Conservation (phyloP, 2,329 filamentous ascomycete genomes). For the Aspergillus sojae region DNA sequence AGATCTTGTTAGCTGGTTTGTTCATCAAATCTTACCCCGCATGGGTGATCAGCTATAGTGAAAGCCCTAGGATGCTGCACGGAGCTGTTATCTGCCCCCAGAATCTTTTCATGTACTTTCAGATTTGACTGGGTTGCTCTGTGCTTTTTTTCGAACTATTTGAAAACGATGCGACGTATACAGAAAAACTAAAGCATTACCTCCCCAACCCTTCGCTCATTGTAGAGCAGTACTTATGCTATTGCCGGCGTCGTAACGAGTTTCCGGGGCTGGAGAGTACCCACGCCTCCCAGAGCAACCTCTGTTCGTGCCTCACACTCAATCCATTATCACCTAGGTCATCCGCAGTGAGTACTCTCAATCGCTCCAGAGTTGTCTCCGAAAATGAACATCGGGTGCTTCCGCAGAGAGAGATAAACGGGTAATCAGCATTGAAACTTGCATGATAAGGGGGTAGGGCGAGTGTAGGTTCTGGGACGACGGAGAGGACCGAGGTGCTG, state of each 20-base stretch:
- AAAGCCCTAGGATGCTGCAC: background rate
- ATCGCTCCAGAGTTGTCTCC: constrained; percentile 24
- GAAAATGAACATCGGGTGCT: constrained; percentile 13
- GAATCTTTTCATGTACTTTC: background rate
- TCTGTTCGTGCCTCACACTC: constrained; percentile 35
- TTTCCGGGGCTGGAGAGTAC: constrained; percentile 32
- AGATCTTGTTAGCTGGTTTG: background rate
- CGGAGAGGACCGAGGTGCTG: constrained; percentile 8
- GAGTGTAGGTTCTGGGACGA: constrained; percentile 21
- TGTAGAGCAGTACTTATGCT: background rate
- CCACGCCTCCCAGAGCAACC: constrained; percentile 43
- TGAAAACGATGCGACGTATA: background rate
- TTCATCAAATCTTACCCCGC: background rate
- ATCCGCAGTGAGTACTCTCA: constrained; percentile 31
- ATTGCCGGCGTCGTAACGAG: constrained; percentile 12
- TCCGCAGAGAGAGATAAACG: constrained; percentile 5
- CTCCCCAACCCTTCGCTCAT: background rate
- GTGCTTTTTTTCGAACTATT: background rate
- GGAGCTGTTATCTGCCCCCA: background rate
- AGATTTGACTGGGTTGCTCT: background rate
- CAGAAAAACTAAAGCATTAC: background rate
- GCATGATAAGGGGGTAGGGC: constrained; percentile 18
- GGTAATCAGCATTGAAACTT: constrained; percentile 18
- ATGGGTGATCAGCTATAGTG: too few species aligned
- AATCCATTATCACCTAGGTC: constrained; percentile 42